Base-by-base conservation (phyloP, 1,284 basidiomycete species). In the Boletus mariae region DNA sequence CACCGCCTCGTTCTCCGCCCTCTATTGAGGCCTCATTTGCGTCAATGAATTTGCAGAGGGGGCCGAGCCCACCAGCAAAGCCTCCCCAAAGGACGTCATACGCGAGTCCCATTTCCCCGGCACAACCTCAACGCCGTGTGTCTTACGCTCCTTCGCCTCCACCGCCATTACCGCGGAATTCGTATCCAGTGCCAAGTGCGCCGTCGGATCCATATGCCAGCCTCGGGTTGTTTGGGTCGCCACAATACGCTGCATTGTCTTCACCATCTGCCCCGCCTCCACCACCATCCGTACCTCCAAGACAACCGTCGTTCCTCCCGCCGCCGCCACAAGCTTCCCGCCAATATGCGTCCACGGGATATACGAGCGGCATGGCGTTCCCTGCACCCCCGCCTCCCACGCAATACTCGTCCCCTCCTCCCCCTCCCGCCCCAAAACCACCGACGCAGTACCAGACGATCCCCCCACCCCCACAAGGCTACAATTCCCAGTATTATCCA, bases 201-300 rank as follows among this genome's bases (percentile, higher is more conserved):
- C 68, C 73, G 0, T 60, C 71, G 40, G 81, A 84, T 64, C 82
- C 83, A 1, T 85, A 84, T 53, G 80, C 79, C 0, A 73, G 61
- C 48, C 69, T 85, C 1, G 72, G 73, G 4, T 61, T 80, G 58
- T 79, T 84, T 42, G 67, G 67, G 17, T 56, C 59, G n/a, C 52
- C 71, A 26, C 59, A 54, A 3, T 57, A 52, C 8, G 38, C 60
- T 15, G 3, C 51, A 13, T 10, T 63, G 38, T 17, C 51, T 32
- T 53, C 23, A 51, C 59, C 47, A 45, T 53, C 62, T 8, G 47
- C 64, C 7, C 57, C 66, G 28, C 69, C 66, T 1, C 72, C 68
- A 26, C 67, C 69, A 2, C 69, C 66, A 15, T 61, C 60, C 20
- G 44, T 47, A 11, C 55, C 57, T 11, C 55, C 53, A 43, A 59